phyloP scores from a whole-genome alignment of 177 flowering plant genomes.

The Tripterygium wilfordii region DNA sequence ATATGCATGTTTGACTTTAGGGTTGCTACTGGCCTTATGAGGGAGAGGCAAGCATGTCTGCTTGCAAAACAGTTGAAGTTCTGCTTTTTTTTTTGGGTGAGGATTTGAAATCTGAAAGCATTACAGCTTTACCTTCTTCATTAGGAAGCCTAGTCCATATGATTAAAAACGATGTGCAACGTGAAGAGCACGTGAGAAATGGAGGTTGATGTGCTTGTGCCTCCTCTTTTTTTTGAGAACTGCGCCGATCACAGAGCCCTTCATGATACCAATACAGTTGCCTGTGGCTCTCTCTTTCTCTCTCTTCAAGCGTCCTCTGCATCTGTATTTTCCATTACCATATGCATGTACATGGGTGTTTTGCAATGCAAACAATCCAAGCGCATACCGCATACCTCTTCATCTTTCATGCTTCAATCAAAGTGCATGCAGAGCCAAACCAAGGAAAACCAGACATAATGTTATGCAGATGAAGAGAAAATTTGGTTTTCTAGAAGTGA shows the following conservation, averaged over 20 bases:
- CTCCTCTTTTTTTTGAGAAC: constrained; percentile 16
- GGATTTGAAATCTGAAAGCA: background rate
- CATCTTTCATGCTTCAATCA: no score
- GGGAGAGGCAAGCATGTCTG: no score
- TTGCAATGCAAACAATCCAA: no score
- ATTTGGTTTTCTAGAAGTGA: no score
- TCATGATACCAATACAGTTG: constrained; percentile 4
- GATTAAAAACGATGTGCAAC: background rate
- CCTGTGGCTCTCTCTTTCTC: constrained; percentile 2
- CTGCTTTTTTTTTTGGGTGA: background rate
- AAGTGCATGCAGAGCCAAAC: no score
- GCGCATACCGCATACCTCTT: no score
- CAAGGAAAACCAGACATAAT: no score
- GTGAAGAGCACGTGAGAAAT: constrained; percentile 27
- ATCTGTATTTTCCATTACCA: background rate
- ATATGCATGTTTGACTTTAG: no score
- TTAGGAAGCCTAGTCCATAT: background rate
- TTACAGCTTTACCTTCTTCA: no score
- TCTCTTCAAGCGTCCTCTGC: background rate
- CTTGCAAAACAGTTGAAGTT: no score
- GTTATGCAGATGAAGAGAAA: no score
- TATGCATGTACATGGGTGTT: background rate
- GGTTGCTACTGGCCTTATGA: no score
- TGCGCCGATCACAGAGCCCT: constrained; percentile 15
- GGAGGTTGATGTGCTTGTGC: constrained; percentile 19